phyloP scores from a whole-genome alignment of 108 stramenopile species.

The Fistulifera pelliculosa region DNA sequence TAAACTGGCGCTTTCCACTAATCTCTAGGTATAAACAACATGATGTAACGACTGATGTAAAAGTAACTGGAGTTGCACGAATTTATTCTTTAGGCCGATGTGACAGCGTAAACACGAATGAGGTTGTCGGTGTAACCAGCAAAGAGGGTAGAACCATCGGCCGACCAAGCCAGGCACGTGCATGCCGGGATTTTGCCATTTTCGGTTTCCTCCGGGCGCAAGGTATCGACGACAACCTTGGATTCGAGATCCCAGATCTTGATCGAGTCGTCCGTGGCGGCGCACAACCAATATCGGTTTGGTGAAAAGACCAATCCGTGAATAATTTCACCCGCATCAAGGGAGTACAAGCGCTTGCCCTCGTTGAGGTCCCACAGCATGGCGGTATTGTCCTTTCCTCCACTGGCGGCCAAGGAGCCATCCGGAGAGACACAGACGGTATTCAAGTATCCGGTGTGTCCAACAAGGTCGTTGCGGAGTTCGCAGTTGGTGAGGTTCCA shows the following conservation, averaged over 20 bases:
- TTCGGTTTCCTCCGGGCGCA: conserved; percentile 70
- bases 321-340: conserved; percentile 98
- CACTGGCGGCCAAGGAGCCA: conserved; percentile 97
- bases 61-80: too few species aligned
- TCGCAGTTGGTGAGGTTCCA: conserved; percentile 98
- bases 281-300: conserved; percentile 99
- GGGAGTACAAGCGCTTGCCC: conserved; percentile 97
- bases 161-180: conserved; percentile 96
- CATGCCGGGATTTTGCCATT: conserved; percentile 78
- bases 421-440: conserved; percentile 99
- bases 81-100: conserved; percentile 9
- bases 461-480: conserved; percentile 95
- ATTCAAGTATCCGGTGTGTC: conserved; percentile 99
- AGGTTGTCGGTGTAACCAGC: conserved; percentile 95
- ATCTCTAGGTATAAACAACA: too few species aligned
- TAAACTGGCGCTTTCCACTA: too few species aligned
- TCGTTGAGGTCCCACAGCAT: conserved; percentile 99
- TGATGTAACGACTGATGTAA: too few species aligned
- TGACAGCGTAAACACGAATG: conserved; percentile 92
- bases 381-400: conserved; percentile 99
- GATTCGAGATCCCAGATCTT: conserved; percentile 99
- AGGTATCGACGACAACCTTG: conserved; percentile 95
- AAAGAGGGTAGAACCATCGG: conserved; percentile 94
- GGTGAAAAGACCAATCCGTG: conserved; percentile 98
- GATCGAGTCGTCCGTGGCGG: conserved; percentile 96